Evolutionary conservation across 495 filamentous ascomycete species (phyloP), one percentile per base, ranked within the genome.

Genomic region (Amorphotheca resinae): DNA sequence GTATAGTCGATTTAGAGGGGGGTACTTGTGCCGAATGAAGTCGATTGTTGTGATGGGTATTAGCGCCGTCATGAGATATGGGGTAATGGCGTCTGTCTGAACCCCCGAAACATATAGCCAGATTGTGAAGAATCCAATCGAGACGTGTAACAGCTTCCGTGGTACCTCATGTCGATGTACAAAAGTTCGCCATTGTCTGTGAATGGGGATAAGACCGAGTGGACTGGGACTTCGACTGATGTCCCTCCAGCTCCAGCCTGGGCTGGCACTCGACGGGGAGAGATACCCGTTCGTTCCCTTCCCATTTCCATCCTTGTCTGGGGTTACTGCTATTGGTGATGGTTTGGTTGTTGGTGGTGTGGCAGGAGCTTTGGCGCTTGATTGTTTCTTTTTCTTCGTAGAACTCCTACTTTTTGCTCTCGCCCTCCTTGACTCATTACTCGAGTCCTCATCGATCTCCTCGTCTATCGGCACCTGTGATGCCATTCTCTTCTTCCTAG

Each of bases 131-230:
- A 96, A 96, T 35, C 91, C 91, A 63, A 99, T 96, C 26, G 86
- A 94, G 42, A 96, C 84, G 61, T 99, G 82, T 28, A 87, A 68
- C 22, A 70, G 60, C 56, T 87, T 87, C 48, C 82, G 73, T 18
- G 82, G 82, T 22, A 87, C 74, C 57, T 87, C 82, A 53, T 87
- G 82, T 46, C 74, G 74, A 64, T 87, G 82, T 52, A 84, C 77
- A 43, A 87, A 77, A 4, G 65, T 72, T 45, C 77, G 65, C 68
- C 79, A 87, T 51, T 76, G 70, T 35, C 74, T 68, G 58, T 99
- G 91, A 52, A 96, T 87, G 17, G 91, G 91, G 46, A 99, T 99
- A 4, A 99, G 73, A 15, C 93, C 91, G 11, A 98, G 70, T 3
- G 91, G 91, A 44, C 80, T 87, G 2, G 91, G 91, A 42, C 82